Conservation (phyloP, 2,329 filamentous ascomycete species). For the Fusarium haematococcum region DNA sequence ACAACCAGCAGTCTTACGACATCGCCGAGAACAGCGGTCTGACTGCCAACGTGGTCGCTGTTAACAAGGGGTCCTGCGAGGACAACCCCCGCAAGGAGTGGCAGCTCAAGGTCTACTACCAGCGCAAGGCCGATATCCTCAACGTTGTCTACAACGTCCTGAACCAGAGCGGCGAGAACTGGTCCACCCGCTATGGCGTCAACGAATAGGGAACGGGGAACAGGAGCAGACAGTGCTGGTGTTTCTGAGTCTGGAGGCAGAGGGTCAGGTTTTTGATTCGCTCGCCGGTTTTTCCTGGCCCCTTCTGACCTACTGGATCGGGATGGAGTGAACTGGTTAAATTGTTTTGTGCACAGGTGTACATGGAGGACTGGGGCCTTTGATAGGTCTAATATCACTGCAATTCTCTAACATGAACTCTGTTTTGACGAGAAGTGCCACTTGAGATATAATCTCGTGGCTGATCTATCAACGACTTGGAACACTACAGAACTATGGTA, state of each 20-base stretch:
- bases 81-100: neutral
- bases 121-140: neutral
- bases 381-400: neutral
- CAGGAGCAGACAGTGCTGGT: neutral
- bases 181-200: neutral
- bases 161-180: neutral
- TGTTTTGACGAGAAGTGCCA: neutral
- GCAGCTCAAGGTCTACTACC: slow-evolving; percentile 5
- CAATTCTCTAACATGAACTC: neutral
- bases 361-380: neutral
- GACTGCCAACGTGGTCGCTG: neutral
- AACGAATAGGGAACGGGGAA: neutral
- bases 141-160: neutral
- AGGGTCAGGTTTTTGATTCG: neutral
- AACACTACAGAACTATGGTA: too few relatives aligned
- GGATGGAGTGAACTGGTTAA: neutral
- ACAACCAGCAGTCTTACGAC: neutral
- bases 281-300: neutral
- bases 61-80: too few relatives aligned
- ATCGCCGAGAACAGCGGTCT: neutral
- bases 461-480: neutral
- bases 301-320: neutral
- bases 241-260: neutral
- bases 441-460: neutral
- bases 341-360: neutral